Conservation (phyloP, 73 alveolate species). For the Effrenium voratum region DNA sequence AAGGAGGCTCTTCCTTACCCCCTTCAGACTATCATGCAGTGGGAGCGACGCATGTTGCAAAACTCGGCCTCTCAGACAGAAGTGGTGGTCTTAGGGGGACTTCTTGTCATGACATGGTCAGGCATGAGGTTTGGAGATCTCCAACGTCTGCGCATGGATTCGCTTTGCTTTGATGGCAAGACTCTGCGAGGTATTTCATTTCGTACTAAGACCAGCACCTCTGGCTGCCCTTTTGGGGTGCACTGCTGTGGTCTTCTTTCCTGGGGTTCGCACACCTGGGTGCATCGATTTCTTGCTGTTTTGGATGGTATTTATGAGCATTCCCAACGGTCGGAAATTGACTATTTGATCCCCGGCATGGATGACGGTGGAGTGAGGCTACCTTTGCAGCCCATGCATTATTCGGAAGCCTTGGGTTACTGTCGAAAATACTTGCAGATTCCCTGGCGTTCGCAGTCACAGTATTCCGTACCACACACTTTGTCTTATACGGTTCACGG, state of each 20-base stretch:
- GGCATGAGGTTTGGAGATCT: background rate
- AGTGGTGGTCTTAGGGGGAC: background rate
- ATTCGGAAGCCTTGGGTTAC: background rate
- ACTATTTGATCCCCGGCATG: background rate
- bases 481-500: background rate
- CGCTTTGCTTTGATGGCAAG: background rate
- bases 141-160: background rate
- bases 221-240: background rate
- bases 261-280: background rate
- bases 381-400: background rate
- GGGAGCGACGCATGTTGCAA: slow-evolving; percentile 13
- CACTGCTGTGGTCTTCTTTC: background rate
- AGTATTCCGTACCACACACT: background rate
- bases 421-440: background rate
- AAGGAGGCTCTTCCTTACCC: background rate
- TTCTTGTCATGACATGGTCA: background rate
- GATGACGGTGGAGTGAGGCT: background rate
- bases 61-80: background rate
- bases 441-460: background rate
- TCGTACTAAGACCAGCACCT: background rate
- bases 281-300: background rate
- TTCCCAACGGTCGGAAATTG: background rate
- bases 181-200: background rate
- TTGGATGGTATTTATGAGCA: background rate
- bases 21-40: background rate